Evolutionary conservation across 192 early-diverging fungal genomes (phyloP), one percentile per base, ranked within the genome.

Genomic region (Allomyces macrogynus): DNA sequence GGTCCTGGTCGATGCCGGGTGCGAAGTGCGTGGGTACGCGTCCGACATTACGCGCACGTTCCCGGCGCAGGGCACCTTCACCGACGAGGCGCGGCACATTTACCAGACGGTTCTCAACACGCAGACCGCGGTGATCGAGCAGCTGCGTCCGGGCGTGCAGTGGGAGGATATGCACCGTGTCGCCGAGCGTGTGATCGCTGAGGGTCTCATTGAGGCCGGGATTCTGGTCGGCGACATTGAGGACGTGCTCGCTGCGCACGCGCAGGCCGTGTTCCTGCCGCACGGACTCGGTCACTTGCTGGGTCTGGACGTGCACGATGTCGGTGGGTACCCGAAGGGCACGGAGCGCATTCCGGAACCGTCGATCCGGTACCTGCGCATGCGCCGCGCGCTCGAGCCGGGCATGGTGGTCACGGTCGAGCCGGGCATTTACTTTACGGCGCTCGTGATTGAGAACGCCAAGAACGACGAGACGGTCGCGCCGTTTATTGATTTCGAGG

Each of bases 331-430:
- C 76, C 76, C 89, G 11, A 68, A 71, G 23, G 91, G 89, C 64
- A 80, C 79, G 9, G 71, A 77, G 61, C 83, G 89, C 49, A 83
- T 90, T 68, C 69, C 78, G 42, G 80, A 73, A 20, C 86, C 88
- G 7, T 87, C 87, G 0, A 73, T 89, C 62, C 77, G 86, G 61
- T 81, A 87, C 66, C 75, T 91, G 63, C 81, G 89, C n/a, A 78
- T 88, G 71, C 78, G 88, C 12, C 81, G 91, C 61, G 70, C 73
- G 61, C 76, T 96, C 65, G 75, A 80, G 43, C 75, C 81, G 18
- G 87, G 87, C 23, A 91, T 92, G 89, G 86, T 84, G 40, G 80
- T 95, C 44, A 96, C 93, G 1, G 88, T 93, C 24, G 93, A 96
- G 73, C 93, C 93, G 22, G 93, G 93, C 4, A 76, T 89, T 69